A percentile compares a stretch with the other conserved stretches of the same genome.
Conservation (phyloP, 208 protist species). For the Trypanosoma grayi region DNA sequence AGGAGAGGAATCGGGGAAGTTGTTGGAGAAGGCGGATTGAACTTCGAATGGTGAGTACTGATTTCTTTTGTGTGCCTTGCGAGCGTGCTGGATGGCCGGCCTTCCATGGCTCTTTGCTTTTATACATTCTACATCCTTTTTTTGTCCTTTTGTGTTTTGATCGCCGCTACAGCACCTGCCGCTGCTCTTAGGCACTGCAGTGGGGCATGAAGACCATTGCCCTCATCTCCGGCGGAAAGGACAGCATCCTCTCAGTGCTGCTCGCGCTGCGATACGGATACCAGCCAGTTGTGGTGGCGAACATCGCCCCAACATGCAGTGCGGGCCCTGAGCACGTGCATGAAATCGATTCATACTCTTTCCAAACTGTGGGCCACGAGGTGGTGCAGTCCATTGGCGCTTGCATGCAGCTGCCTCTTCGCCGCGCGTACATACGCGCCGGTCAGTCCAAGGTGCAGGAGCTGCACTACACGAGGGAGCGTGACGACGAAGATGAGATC, state of each 20-base stretch:
- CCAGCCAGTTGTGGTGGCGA: conserved; percentile 94
- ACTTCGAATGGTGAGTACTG: too few species aligned
- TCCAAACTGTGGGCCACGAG: conserved; percentile 98
- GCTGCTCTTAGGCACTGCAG: not conserved
- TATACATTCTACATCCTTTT: not conserved
- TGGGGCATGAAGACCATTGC: conserved; percentile 94
- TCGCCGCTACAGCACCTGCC: not conserved
- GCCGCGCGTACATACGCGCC: conserved; percentile 61
- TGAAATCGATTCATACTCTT: conserved; percentile 98
- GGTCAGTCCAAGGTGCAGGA: conserved; percentile 69
- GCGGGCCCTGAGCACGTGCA: conserved; percentile 27
- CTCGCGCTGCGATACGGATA: conserved; percentile 96
- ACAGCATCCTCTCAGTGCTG: conserved; percentile 94
- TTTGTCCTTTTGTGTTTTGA: not conserved
- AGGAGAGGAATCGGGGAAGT: too few species aligned
- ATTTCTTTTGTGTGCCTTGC: too few species aligned
- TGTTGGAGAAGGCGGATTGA: too few species aligned
- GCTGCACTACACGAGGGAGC: conserved; percentile 77
- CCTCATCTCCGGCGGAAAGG: conserved; percentile 98
- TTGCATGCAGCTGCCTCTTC: conserved; percentile 93
- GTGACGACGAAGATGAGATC: conserved; percentile 94
- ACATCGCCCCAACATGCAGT: conserved; percentile 74
- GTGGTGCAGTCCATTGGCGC: conserved; percentile 85
- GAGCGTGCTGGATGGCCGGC: too few species aligned
- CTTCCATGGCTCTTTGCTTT: too few species aligned